These are phyloP conservation scores for Teratosphaeria gauchensis DNA, from an alignment of 2,329 filamentous ascomycete species.

Conservation along the genomic window DNA sequence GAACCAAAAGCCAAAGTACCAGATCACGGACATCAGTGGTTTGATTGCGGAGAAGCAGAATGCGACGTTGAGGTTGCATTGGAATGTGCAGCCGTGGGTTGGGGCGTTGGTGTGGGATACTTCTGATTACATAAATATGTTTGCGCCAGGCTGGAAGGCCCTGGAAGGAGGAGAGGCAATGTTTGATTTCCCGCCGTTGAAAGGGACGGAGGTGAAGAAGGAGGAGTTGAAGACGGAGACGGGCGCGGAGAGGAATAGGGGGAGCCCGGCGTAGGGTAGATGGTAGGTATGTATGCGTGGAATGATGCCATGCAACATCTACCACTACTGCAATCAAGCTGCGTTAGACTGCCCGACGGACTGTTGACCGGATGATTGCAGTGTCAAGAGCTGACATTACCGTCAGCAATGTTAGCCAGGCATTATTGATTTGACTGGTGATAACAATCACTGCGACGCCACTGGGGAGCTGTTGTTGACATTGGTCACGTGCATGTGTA, in stretches of 20 bases:
- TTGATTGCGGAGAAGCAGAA: slow-evolving; percentile 64
- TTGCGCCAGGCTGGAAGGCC: slow-evolving; percentile 46
- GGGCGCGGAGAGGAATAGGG: slow-evolving; percentile 38
- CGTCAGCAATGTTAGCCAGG: too few relatives aligned
- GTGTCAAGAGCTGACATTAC: too few relatives aligned
- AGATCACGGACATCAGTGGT: slow-evolving; percentile 82
- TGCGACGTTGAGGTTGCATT: slow-evolving; percentile 72
- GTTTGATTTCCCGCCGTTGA: slow-evolving; percentile 58
- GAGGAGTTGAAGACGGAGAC: slow-evolving; percentile 39
- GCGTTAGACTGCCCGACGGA: too few relatives aligned
- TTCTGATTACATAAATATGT: slow-evolving; percentile 32
- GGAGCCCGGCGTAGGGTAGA: slow-evolving; percentile 27
- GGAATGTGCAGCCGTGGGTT: slow-evolving; percentile 98
- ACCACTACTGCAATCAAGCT: too few relatives aligned
- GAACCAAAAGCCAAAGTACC: slow-evolving; percentile 90
- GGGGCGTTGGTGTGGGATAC: slow-evolving; percentile 72
- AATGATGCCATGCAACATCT: background rate
- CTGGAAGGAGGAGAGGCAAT: slow-evolving; percentile 56
- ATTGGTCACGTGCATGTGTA: too few relatives aligned
- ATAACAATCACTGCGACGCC: too few relatives aligned
- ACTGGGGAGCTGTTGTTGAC: too few relatives aligned
- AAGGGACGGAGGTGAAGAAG: slow-evolving; percentile 45
- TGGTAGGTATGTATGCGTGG: background rate
- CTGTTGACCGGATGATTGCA: too few relatives aligned
- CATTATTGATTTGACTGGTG: too few relatives aligned